Evolutionary conservation across 768 basidiomycete species (phyloP).

Genomic region (Collybia mongolica): DNA sequence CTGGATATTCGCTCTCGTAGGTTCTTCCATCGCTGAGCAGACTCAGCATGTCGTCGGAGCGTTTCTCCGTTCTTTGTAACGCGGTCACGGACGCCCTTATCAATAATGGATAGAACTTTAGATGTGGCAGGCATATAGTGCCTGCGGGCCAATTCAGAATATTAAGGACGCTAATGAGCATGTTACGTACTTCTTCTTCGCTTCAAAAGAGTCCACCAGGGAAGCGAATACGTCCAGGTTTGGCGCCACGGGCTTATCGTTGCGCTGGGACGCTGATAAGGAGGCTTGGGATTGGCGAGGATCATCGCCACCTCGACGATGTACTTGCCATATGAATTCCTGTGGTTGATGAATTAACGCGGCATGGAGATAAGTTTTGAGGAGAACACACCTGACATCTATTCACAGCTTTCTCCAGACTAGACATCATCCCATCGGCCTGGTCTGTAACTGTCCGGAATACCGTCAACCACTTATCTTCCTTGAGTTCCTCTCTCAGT

Average conservation of each 20-base stretch:
- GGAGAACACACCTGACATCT: constrained; percentile 72
- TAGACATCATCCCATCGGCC: constrained; percentile 97
- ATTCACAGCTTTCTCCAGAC: constrained; percentile 89
- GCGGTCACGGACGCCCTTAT: constrained; percentile 90
- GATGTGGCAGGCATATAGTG: constrained; percentile 94
- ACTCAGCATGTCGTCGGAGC: constrained; percentile 84
- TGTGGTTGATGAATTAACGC: constrained; percentile 22
- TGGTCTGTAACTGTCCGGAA: constrained; percentile 94
- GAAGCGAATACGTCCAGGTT: constrained; percentile 63
- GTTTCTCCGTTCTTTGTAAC: constrained; percentile 98
- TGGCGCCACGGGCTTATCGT: constrained; percentile 42
- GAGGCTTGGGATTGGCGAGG: constrained; percentile 40
- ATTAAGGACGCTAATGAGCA: constrained; percentile 1
- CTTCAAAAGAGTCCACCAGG: constrained; percentile 75
- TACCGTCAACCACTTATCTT: constrained; percentile 95
- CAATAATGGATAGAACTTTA: constrained; percentile 90
- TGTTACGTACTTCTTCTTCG: constrained; percentile 75
- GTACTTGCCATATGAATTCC: constrained; percentile 88
- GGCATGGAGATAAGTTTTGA: constrained; percentile 1
- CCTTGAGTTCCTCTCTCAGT: constrained; percentile 88
- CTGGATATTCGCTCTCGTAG: constrained; percentile 76
- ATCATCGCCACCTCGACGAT: constrained; percentile 52
- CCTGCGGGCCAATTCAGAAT: constrained; percentile 37
- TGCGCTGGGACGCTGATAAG: constrained; percentile 44
- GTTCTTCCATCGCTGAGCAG: constrained; percentile 81